These are phyloP conservation scores for Amanita thiersii DNA, from an alignment of 768 basidiomycete species.

Conservation along the genomic window DNA sequence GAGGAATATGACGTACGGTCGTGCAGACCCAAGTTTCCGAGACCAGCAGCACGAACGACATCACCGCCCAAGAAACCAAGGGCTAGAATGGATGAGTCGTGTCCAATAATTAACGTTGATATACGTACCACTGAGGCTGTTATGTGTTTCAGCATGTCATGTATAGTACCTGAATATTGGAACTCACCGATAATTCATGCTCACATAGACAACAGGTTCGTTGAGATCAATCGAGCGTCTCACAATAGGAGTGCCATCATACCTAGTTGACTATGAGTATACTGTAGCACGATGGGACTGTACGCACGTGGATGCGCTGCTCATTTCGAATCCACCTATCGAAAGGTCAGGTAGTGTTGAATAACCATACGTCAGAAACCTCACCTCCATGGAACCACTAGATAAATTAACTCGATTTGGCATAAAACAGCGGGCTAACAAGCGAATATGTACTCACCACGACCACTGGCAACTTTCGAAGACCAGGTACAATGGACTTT, in stretches of 20 bases:
- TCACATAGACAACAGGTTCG: conserved; percentile 41
- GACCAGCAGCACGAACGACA: conserved; percentile 34
- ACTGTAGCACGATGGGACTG: neutral
- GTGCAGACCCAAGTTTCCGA: conserved; percentile 50
- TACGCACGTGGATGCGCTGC: neutral
- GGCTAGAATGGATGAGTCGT: conserved; percentile 12
- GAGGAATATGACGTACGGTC: conserved; percentile 54
- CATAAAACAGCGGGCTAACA: neutral
- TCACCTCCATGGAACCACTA: neutral
- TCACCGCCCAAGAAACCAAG: conserved; percentile 38
- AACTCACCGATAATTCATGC: conserved; percentile 40
- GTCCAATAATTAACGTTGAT: neutral
- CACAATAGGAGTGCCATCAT: conserved; percentile 30
- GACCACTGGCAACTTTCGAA: conserved; percentile 23
- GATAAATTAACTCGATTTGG: neutral
- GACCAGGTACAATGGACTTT: conserved; percentile 10
- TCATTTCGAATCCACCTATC: neutral
- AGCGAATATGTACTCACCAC: conserved; percentile 18
- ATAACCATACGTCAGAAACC: neutral
- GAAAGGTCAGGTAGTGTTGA: neutral
- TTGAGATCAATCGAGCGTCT: conserved; percentile 32
- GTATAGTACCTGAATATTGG: neutral
- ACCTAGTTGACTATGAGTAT: conserved; percentile 25
- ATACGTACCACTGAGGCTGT: conserved; percentile 8
- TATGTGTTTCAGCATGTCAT: too few relatives aligned